Base-by-base conservation (phyloP, 345 rosid species). In the Eucalyptus polybractea region DNA sequence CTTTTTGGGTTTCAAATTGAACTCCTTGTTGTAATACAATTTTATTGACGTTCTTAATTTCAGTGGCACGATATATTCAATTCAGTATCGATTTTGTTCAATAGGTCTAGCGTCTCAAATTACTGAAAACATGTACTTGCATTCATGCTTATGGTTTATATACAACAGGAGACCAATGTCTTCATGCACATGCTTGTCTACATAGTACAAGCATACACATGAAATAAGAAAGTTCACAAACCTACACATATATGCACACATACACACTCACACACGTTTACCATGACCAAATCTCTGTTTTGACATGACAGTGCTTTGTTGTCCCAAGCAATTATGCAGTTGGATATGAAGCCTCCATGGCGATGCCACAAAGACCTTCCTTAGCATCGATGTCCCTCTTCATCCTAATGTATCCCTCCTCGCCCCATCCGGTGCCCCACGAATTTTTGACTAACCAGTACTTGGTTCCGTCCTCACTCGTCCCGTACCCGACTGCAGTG, bases 401-500 rank as follows among this genome's bases (percentile, higher is more conserved):
- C 72, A 91, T 89, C 88, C 90, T 91, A 7, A 91, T 87, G 50
- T 91, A 91, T n/a, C 92, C 92, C n/a, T 83, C 86, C 44, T 89
- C 90, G 3, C 92, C 92, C 92, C 92, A 91, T 42, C 76, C 80
- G 27, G 56, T 86, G 21, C 90, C 91, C 91, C 92, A 91, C 25
- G 92, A 90, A 80, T 91, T 90, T 90, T 91, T 91, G 0, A 91
- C 88, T 17, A 91, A 58, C 92, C 91, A 91, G 58, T 91, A 90
- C n/a, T 45, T 80, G 25, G 44, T 50, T 50, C 86, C 54, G 29
- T 86, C 56, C 33, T 49, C 54, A 22, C 87, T 86, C 40, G 10
- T 86, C 33, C 87, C 87, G 10, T 86, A 49, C 87, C 87, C 56
- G 8, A 49, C 87, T 4, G 22, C 87, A 4, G 54, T 29, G 24